Conservation (phyloP, 495 filamentous ascomycete genomes). For the Terfezia boudieri region DNA sequence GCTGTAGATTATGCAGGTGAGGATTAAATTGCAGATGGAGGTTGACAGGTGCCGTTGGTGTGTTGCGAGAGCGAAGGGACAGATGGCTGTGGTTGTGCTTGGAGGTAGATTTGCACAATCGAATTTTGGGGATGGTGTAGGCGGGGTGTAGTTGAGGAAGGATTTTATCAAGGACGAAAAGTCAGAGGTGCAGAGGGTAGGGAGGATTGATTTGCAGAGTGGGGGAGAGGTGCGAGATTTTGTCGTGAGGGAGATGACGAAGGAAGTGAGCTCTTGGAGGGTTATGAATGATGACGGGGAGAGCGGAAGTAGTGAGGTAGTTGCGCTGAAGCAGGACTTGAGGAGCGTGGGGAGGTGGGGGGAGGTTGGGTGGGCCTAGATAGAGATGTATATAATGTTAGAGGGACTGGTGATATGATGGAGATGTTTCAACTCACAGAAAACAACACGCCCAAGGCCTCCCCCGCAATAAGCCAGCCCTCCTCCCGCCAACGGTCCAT, state of each 20-base stretch:
- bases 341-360: not conserved
- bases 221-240: not conserved
- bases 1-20: not conserved
- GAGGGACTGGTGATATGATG: too few species aligned
- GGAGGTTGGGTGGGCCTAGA: not conserved
- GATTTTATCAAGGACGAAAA: not conserved
- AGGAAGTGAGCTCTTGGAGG: not conserved
- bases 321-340: not conserved
- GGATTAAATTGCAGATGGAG: not conserved
- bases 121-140: not conserved
- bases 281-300: not conserved
- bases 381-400: too few species aligned
- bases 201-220: not conserved
- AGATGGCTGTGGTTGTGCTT: not conserved
- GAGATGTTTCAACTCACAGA: too few species aligned
- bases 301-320: not conserved
- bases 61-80: not conserved
- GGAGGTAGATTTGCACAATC: not conserved
- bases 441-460: too few species aligned
- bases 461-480: too few species aligned
- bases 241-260: not conserved
- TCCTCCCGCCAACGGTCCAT: too few species aligned
- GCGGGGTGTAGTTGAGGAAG: not conserved
- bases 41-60: not conserved
- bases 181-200: not conserved